Base-by-base conservation (phyloP, 2,329 filamentous ascomycete genomes). In the Fusarium stilboides region DNA sequence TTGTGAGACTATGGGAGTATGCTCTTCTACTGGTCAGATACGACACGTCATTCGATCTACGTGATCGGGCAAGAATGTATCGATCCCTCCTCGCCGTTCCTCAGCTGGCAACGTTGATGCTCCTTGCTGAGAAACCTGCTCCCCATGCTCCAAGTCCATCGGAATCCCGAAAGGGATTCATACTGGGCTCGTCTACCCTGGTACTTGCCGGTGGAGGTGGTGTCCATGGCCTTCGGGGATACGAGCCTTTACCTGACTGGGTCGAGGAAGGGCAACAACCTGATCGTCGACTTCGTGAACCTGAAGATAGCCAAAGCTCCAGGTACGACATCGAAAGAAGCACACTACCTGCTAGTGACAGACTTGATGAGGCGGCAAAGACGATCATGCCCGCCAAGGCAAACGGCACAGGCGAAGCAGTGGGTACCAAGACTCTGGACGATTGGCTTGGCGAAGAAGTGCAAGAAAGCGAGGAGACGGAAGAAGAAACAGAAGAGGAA, bases 21-120 rank as follows among this genome's bases (percentile, higher is more conserved):
- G 88, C 93, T 22, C 85, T 97, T 28, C 87, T 95, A 2, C 88
- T 99, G 2, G 93, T 93, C 33, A 90, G 96, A 64, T 99, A 98
- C 79, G 96, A 98, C 74, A 93, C 91, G 0, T 98, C 94, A 1
- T 99, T 97, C 79, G 94, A 98, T 76, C 88, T 99, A 5, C 93
- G 96, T 68, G 96, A 98, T 77, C 92, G 96, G 24, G 91, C 94
- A 3, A 90, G 96, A 33, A 87, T 98, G 65, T 98, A 97, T 82
- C 94, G 92, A 68, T 87, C 94, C 1, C 88, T 99, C 2, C 88
- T 99, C 3, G 87, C 89, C 6, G 89, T 92, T 6, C 93, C 94
- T 1, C 94, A 98, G 78, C 88, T 99, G 17, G 96, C 96, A 4
- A 94, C 92, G 1, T 85, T 99, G 15, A 92, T 98, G 78, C 89